Conservation (phyloP, 345 rosid genomes). For the Pugionium dolabratum region DNA sequence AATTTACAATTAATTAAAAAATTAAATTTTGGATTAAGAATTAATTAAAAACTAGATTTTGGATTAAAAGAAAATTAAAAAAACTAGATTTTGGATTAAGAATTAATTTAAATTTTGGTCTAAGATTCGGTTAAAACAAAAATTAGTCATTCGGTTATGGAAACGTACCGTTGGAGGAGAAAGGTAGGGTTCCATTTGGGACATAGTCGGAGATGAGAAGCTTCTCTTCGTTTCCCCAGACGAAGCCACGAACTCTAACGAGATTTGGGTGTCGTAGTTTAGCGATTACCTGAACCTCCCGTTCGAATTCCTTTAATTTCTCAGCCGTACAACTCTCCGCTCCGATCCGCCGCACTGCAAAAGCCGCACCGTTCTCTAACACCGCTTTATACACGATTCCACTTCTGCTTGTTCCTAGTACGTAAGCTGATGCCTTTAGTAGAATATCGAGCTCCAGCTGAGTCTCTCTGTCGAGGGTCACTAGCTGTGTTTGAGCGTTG, state of each 20-base stretch:
- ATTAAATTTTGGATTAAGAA: no score
- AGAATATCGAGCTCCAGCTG: conserved; percentile 66
- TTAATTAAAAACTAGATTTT: no score
- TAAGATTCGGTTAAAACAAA: no score
- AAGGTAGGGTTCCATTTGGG: conserved; percentile 67
- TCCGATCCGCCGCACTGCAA: conserved; percentile 85
- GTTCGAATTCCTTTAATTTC: conserved; percentile 66
- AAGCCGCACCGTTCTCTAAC: conserved; percentile 61
- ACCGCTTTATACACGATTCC: conserved; percentile 86
- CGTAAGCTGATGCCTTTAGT: conserved; percentile 82
- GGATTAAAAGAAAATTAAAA: no score
- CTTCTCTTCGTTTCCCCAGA: conserved; percentile 84
- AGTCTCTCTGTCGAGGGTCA: conserved; percentile 68
- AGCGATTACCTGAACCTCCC: conserved; percentile 52
- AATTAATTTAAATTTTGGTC: no score
- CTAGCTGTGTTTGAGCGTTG: conserved; percentile 45
- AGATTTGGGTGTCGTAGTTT: conserved; percentile 76
- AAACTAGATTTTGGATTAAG: no score
- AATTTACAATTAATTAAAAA: no score
- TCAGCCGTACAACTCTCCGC: conserved; percentile 48
- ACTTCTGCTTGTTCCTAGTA: conserved; percentile 56
- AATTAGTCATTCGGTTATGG: no score
- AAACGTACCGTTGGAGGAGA: conserved; percentile 56
- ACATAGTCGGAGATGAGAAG: conserved; percentile 75
- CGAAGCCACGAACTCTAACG: conserved; percentile 71